These are phyloP conservation scores for Macrocybe gigantea DNA, from an alignment of 768 basidiomycete species.

Conservation along the genomic window DNA sequence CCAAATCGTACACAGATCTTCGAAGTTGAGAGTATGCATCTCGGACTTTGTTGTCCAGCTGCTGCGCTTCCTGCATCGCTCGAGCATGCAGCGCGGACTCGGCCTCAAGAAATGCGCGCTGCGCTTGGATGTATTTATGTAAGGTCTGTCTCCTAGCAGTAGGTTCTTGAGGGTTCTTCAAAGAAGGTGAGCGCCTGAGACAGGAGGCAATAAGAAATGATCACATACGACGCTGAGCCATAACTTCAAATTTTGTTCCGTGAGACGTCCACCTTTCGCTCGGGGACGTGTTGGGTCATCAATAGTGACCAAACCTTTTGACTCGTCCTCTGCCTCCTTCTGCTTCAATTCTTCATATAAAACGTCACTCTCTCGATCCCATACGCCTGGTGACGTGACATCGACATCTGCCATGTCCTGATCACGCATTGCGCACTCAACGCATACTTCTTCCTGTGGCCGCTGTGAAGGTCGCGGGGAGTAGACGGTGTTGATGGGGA, in stretches of 20 bases:
- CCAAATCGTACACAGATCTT: constrained; percentile 71
- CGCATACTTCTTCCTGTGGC: constrained; percentile 78
- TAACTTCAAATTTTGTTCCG: constrained; percentile 74
- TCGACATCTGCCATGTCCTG: constrained; percentile 96
- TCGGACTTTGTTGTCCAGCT: constrained; percentile 71
- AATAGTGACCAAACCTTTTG: constrained; percentile 34
- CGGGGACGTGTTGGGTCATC: constrained; percentile 55
- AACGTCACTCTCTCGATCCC: constrained; percentile 88
- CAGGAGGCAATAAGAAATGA: constrained; percentile 1
- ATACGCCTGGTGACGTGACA: constrained; percentile 79
- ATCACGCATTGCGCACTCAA: constrained; percentile 98
- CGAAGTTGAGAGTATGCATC: constrained; percentile 77
- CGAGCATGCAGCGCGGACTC: constrained; percentile 75
- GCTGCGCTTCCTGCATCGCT: constrained; percentile 72
- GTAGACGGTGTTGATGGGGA: constrained; percentile 57
- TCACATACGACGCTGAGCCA: constrained; percentile 70
- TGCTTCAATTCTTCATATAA: constrained; percentile 71
- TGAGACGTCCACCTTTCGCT: constrained; percentile 61
- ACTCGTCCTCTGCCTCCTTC: constrained; percentile 68
- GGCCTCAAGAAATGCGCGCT: constrained; percentile 74
- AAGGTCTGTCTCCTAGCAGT: constrained; percentile 80
- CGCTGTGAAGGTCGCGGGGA: constrained; percentile 42
- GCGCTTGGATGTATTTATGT: constrained; percentile 75
- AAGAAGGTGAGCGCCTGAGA: constrained; percentile 6
- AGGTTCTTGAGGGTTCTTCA: constrained; percentile 87